Conservation (phyloP, 1,139 yeast species). For the Debaryomyces sp. region DNA sequence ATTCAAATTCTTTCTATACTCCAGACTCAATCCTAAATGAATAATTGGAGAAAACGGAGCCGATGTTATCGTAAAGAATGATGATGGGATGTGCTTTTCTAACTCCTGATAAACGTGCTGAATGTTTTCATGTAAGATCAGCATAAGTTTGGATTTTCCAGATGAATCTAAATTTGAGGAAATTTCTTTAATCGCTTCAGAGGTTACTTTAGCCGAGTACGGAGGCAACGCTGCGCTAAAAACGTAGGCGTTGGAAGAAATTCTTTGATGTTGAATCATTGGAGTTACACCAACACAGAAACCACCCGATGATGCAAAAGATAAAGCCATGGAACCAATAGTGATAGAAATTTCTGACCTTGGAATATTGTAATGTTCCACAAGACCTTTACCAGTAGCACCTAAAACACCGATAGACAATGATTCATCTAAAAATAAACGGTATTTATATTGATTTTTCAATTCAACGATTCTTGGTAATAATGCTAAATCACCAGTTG, state of each 20-base stretch:
- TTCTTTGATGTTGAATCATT: slow-evolving; percentile 91
- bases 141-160: slow-evolving; percentile 36
- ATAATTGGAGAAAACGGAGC: slow-evolving; percentile 64
- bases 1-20: slow-evolving; percentile 42
- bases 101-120: slow-evolving; percentile 23
- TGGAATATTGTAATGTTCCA: slow-evolving; percentile 70
- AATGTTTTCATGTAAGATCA: slow-evolving; percentile 29
- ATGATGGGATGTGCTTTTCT: slow-evolving; percentile 17
- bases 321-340: slow-evolving; percentile 80
- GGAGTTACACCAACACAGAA: slow-evolving; percentile 85
- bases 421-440: slow-evolving; percentile 86
- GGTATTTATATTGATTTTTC: slow-evolving; percentile 78
- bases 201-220: slow-evolving; percentile 76
- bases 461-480: slow-evolving; percentile 70
- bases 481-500: slow-evolving; percentile 79
- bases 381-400: slow-evolving; percentile 78
- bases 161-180: slow-evolving; percentile 30
- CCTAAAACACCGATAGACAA: slow-evolving; percentile 89
- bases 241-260: slow-evolving; percentile 86
- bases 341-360: slow-evolving; percentile 77
- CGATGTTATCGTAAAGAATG: slow-evolving; percentile 57
- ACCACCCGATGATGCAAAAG: slow-evolving; percentile 93
- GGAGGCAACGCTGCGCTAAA: slow-evolving; percentile 96
- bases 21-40: slow-evolving; percentile 56
- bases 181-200: slow-evolving; percentile 56